Conservation (phyloP, 2,329 filamentous ascomycete species). For the Monosporascus sp. region DNA sequence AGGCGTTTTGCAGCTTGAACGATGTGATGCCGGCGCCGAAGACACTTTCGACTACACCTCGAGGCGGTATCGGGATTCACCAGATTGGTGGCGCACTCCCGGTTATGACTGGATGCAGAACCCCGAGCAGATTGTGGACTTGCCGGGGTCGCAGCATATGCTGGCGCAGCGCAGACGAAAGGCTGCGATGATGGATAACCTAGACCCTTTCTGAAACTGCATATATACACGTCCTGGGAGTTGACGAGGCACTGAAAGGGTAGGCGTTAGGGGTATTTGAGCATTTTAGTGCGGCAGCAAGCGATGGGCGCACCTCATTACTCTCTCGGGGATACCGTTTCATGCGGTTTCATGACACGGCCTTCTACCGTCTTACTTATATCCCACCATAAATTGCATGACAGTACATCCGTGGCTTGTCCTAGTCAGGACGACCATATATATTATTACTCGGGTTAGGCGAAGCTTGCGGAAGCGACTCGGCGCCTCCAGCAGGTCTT, state of each 20-base stretch:
- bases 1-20: slow-evolving; percentile 60
- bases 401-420: background rate
- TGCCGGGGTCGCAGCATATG: slow-evolving; percentile 17
- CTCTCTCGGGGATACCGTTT: background rate
- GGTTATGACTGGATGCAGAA: slow-evolving; percentile 25
- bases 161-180: slow-evolving; percentile 22
- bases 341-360: too few species aligned
- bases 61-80: slow-evolving; percentile 5
- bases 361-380: background rate
- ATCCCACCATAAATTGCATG: background rate
- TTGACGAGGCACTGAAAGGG: background rate
- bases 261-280: background rate
- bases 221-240: background rate
- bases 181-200: slow-evolving; percentile 18
- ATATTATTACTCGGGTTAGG: too few species aligned
- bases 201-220: slow-evolving; percentile 7
- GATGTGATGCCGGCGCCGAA: slow-evolving; percentile 35
- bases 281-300: background rate
- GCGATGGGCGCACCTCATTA: background rate
- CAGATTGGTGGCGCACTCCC: slow-evolving; percentile 9
- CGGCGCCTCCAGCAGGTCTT: background rate
- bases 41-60: slow-evolving; percentile 19
- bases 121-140: slow-evolving; percentile 17
- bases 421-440: background rate
- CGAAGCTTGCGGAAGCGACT: background rate